Conservation (phyloP, 2,329 filamentous ascomycete genomes). For the Alternaria atra region DNA sequence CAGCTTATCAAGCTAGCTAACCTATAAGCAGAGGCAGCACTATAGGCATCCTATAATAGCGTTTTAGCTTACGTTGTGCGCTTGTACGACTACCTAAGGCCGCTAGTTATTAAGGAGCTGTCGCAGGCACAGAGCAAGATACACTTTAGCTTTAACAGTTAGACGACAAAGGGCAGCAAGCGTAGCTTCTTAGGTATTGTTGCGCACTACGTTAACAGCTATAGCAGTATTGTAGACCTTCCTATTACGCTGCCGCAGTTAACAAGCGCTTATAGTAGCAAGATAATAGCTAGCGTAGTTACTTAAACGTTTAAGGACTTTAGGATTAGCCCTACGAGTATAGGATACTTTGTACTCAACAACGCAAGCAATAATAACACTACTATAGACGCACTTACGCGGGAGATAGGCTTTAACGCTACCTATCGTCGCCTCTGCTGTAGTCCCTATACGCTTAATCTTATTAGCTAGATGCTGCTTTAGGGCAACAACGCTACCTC, state of each 20-base stretch:
- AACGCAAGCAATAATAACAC: not conserved
- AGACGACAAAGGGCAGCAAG: conserved; percentile 12
- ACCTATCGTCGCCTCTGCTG: not conserved
- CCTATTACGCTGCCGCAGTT: conserved; percentile 15
- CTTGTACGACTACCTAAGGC: not conserved
- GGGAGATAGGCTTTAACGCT: conserved; percentile 1
- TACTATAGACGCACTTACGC: not conserved
- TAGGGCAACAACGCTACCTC: not conserved
- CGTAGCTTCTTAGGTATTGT: conserved; percentile 5
- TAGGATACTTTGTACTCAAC: not conserved
- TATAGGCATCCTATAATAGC: not conserved
- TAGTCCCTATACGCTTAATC: conserved; percentile 6
- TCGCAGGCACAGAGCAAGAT: not conserved
- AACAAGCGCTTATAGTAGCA: conserved; percentile 2
- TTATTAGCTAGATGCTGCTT: conserved; percentile 1
- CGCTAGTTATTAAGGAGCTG: not conserved
- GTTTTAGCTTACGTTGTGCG: not conserved
- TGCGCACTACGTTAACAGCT: conserved; percentile 3
- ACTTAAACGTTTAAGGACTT: not conserved
- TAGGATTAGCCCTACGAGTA: not conserved
- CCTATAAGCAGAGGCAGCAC: not conserved
- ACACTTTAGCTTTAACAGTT: not conserved
- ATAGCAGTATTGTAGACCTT: not conserved
- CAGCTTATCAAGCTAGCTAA: no score
- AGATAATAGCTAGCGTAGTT: conserved; percentile 9